Base-by-base conservation (phyloP, 129 eudicot species). In the Helichrysum umbraculigerum region DNA sequence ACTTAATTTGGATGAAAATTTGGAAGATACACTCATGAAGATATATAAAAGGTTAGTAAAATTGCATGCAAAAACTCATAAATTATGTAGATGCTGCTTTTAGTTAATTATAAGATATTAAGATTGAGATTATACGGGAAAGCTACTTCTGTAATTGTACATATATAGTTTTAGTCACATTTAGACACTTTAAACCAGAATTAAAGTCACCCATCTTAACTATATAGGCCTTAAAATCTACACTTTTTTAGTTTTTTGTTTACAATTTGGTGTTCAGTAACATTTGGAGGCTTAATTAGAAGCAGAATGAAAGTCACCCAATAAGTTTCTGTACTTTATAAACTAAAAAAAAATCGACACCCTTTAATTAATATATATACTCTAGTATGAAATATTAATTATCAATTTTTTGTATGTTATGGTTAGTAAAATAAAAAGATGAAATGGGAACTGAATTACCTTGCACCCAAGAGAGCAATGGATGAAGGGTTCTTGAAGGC, bases 381-480 rank as follows among this genome's bases (percentile, higher is more conserved):
- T 33, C 35, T 6, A 71, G 72, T n/a, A 32, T 71, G 8, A 28
- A 73, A n/a, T n/a, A n/a, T n/a, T n/a, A n/a, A 79, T 72, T 22
- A 73, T 51, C 29, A 32, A 72, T 64, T 9, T 17, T 66, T 34
- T 25, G 59, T 50, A 37, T 16, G 39, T 50, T 62, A 28, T 50
- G 19, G 28, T 33, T 22, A 15, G 28, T 66, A n/a, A 66, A 7
- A 14, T 37, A 42, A 15, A 66, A 28, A 21, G 28, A 25, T 25
- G 28, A 66, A 67, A 39, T 10, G n/a, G 68, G 64, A 72, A 29
- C 58, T 52, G 69, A 78, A 35, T 72, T 85, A 95, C 99, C 99
- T 95, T 95, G 87, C 99, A 95, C 65, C 95, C 99, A 4, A 95
- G 90, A 72, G 99, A 95, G 85, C 99, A 95, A 77, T 95, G 99